Conservation (phyloP, 106 monocot species). For the Amphibolis antarctica region DNA sequence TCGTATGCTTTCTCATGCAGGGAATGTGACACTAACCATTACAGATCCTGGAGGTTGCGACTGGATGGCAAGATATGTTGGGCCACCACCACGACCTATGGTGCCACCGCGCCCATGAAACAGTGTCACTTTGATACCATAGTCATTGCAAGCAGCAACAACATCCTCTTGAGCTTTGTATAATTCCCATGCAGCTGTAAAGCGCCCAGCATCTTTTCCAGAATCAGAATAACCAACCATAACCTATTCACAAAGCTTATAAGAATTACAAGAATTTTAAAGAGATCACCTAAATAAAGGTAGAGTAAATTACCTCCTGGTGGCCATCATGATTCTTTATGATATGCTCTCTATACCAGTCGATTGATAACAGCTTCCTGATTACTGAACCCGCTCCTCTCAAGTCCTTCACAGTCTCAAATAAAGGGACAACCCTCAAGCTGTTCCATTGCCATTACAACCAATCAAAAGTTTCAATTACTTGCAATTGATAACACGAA, state of each 20-base stretch:
- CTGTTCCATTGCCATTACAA: constrained; percentile 18
- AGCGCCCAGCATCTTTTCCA: constrained; percentile 91
- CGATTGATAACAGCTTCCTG: constrained; percentile 66
- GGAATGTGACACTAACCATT: constrained; percentile 44
- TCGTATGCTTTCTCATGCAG: too few species aligned
- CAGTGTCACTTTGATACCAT: constrained; percentile 76
- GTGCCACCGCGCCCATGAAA: constrained; percentile 95
- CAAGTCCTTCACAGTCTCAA: constrained; percentile 90
- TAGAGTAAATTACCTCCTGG: constrained; percentile 50
- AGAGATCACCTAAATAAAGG: neutral
- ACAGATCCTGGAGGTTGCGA: constrained; percentile 93
- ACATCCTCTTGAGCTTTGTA: constrained; percentile 95
- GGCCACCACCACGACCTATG: constrained; percentile 90
- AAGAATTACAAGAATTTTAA: neutral
- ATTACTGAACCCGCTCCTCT: constrained; percentile 75
- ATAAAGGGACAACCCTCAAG: constrained; percentile 84
- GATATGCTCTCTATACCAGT: constrained; percentile 77
- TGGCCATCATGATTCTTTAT: constrained; percentile 73
- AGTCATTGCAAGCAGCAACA: constrained; percentile 74
- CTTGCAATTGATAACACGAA: too few species aligned
- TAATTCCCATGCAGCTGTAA: constrained; percentile 91
- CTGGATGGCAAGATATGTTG: constrained; percentile 91
- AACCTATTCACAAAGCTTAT: constrained; percentile 28
- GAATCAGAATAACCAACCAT: constrained; percentile 98
- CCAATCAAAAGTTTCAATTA: neutral